Evolutionary conservation across 495 filamentous ascomycete genomes (phyloP).

Genomic region (Chaetomium cochliodes): DNA sequence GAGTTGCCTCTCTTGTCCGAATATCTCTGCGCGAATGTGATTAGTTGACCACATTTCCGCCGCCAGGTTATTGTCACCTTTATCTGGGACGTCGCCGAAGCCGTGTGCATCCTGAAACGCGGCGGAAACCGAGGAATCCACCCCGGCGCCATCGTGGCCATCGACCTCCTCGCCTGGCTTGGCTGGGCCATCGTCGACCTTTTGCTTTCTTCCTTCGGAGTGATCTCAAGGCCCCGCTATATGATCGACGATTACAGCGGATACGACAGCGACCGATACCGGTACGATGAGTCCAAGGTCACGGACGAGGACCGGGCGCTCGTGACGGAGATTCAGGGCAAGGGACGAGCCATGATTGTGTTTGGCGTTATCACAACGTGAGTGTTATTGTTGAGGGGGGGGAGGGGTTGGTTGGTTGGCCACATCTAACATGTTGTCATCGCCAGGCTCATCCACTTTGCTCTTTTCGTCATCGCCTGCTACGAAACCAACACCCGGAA

Average conservation of each 20-base stretch:
- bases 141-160: constrained; percentile 28
- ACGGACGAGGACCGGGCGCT: neutral
- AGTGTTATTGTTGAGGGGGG: neutral
- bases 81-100: constrained; percentile 26
- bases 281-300: neutral
- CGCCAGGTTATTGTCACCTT: constrained; percentile 6
- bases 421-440: neutral
- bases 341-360: neutral
- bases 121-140: constrained; percentile 27
- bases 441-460: constrained; percentile 20
- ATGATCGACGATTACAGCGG: constrained; percentile 1
- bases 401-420: neutral
- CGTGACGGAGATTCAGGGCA: neutral
- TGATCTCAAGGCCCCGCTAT: neutral
- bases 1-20: neutral
- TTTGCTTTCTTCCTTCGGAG: neutral
- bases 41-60: neutral
- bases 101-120: constrained; percentile 18
- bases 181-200: constrained; percentile 14
- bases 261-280: neutral
- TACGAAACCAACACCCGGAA: constrained; percentile 27
- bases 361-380: constrained; percentile 11
- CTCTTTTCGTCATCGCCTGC: constrained; percentile 26
- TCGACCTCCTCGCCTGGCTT: constrained; percentile 29
- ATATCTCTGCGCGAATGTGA: neutral